Conservation (phyloP, 1,284 basidiomycete species). For the Leccinum angustisporum region DNA sequence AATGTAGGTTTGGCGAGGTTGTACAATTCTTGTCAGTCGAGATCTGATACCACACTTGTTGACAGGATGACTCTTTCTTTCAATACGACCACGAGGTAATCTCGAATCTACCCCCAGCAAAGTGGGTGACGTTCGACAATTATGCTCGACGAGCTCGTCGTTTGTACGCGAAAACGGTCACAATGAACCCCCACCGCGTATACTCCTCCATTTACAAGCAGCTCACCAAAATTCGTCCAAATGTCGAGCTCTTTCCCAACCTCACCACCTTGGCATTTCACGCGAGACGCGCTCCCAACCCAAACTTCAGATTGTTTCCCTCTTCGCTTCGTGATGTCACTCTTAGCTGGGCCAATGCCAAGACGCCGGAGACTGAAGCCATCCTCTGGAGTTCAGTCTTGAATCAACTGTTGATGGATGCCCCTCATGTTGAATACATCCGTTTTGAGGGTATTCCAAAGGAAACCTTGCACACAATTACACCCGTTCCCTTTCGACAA, state of each 20-base stretch:
- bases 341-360: conserved; percentile 24
- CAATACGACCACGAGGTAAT: conserved; percentile 12
- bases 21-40: background rate
- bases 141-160: conserved; percentile 26
- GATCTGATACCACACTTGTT: conserved; percentile 7
- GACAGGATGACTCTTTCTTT: conserved; percentile 24
- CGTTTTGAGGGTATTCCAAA: conserved; percentile 31
- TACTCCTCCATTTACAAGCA: conserved; percentile 34
- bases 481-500: conserved; percentile 24
- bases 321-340: conserved; percentile 25
- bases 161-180: conserved; percentile 27
- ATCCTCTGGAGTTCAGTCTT: conserved; percentile 26
- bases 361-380: conserved; percentile 17
- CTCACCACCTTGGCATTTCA: conserved; percentile 21
- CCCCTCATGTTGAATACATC: conserved; percentile 23
- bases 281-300: conserved; percentile 14
- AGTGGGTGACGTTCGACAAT: conserved; percentile 25
- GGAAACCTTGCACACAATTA: conserved; percentile 17
- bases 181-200: conserved; percentile 29
- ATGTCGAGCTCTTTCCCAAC: conserved; percentile 32
- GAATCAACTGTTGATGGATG: conserved; percentile 20
- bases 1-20: conserved; percentile 16
- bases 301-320: conserved; percentile 23
- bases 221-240: conserved; percentile 25
- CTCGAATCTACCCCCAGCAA: conserved; percentile 14